Evolutionary conservation across 345 rosid genomes (phyloP).

Genomic region (Hibiscus syriacus): DNA sequence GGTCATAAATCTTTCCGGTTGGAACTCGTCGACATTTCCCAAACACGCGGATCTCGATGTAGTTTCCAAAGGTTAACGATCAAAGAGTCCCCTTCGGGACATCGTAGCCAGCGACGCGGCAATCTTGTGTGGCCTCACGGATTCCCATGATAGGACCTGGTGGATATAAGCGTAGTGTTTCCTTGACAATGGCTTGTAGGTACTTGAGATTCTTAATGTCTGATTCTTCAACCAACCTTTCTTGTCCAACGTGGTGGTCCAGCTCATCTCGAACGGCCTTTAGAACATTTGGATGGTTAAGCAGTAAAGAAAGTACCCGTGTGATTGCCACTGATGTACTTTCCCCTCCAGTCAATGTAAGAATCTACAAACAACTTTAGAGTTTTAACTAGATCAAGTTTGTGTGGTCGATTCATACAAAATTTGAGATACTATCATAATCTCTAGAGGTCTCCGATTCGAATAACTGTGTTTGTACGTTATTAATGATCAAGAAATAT

Average conservation of each 20-base stretch:
- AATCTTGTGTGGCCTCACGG: background rate
- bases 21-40: background rate
- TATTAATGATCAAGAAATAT: too few species aligned
- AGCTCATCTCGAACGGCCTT: background rate
- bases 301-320: background rate
- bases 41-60: background rate
- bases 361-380: background rate
- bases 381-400: too few species aligned
- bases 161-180: slow-evolving; percentile 4
- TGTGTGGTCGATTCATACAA: too few species aligned
- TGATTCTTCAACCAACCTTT: background rate
- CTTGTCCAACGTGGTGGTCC: background rate
- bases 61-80: background rate
- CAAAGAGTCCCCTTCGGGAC: background rate
- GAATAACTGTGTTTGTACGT: too few species aligned
- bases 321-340: background rate
- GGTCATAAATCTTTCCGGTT: background rate
- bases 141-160: background rate
- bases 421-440: too few species aligned
- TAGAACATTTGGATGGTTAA: background rate
- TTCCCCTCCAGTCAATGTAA: background rate
- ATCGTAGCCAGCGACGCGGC: background rate
- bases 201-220: background rate
- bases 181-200: background rate
- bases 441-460: too few species aligned